phyloP scores from a whole-genome alignment of 495 filamentous ascomycete species.

The Astrothelium macrocarpum region DNA sequence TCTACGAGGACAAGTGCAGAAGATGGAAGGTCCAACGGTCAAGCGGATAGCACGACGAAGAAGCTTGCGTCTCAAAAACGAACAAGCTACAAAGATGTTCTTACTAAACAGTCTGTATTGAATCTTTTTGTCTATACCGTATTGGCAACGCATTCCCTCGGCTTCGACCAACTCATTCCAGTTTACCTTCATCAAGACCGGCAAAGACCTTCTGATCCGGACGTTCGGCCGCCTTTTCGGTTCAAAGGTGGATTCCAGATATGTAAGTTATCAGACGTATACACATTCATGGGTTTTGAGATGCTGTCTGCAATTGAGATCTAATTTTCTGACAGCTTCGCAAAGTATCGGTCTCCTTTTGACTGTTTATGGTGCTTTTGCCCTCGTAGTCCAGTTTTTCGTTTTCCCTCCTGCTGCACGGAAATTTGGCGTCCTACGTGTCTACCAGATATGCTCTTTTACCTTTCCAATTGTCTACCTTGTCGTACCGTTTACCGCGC shows the following conservation, averaged over 20 bases:
- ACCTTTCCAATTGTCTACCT: slow-evolving; percentile 66
- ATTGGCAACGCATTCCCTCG: slow-evolving; percentile 64
- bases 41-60: background rate
- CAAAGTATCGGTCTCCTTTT: slow-evolving; percentile 67
- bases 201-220: slow-evolving; percentile 27
- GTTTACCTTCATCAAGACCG: slow-evolving; percentile 42
- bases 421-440: slow-evolving; percentile 59
- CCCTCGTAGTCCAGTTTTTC: slow-evolving; percentile 69
- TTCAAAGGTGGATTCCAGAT: slow-evolving; percentile 61
- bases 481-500: slow-evolving; percentile 59
- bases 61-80: background rate
- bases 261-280: slow-evolving; percentile 38
- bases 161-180: slow-evolving; percentile 70
- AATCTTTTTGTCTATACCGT: slow-evolving; percentile 68
- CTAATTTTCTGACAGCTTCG: slow-evolving; percentile 32
- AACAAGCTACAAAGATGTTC: slow-evolving; percentile 48
- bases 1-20: slow-evolving; percentile 1
- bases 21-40: background rate
- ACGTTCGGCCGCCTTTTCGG: slow-evolving; percentile 58
- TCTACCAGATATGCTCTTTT: slow-evolving; percentile 49
- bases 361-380: slow-evolving; percentile 60
- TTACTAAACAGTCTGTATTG: slow-evolving; percentile 63
- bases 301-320: background rate
- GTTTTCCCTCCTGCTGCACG: slow-evolving; percentile 62
- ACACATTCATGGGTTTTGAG: slow-evolving; percentile 3